Evolutionary conservation across 805 yeast genomes (phyloP), one percentile per base, ranked within the genome.

Genomic region (Zygosaccharomyces rouxii): DNA sequence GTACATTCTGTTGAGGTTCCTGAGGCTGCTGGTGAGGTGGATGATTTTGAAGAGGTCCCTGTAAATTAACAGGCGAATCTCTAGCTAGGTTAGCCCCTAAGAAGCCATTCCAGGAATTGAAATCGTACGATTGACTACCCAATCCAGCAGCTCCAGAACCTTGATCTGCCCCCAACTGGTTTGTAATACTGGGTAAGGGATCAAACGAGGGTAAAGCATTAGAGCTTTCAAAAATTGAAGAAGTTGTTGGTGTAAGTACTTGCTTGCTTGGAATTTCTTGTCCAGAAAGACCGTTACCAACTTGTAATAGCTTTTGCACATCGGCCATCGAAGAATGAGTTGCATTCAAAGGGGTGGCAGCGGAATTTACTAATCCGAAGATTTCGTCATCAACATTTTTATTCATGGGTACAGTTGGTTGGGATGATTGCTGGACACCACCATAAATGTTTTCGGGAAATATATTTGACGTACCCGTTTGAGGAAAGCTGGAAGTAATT

Each of bases 361-460:
- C 68, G 13, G 65, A 55, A 46, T 57, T 63, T 3, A 63, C 56
- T 55, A 64, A 57, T 23, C 54, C 55, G 30, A 59, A 51, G 13
- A 63, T 55, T 25, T 63, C 67, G 33, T 62, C 60, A 44, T 56
- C 58, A 30, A 61, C 48, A 37, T 39, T 49, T 29, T 44, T 48
- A 9, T 40, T 19, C 38, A 38, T 25, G 16, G 35, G 37, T 3
- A 23, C 26, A 29, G 38, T 31, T 1, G 54, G 39, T 16, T 37
- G 14, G 13, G 28, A 25, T 23, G 44, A 10, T 7, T 47, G 47
- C 10, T 37, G 39, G 16, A 29, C 29, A 16, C 31, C 33, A 11
- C 55, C 58, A 42, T 55, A 57, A 16, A 55, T 53, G 5, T 54
- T 54, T 42, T 47, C 55, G 16, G 55, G 52, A 9, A 55, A 52